Conservation (phyloP, 2,329 filamentous ascomycete species). For the Pyrenochaeta sp. region DNA sequence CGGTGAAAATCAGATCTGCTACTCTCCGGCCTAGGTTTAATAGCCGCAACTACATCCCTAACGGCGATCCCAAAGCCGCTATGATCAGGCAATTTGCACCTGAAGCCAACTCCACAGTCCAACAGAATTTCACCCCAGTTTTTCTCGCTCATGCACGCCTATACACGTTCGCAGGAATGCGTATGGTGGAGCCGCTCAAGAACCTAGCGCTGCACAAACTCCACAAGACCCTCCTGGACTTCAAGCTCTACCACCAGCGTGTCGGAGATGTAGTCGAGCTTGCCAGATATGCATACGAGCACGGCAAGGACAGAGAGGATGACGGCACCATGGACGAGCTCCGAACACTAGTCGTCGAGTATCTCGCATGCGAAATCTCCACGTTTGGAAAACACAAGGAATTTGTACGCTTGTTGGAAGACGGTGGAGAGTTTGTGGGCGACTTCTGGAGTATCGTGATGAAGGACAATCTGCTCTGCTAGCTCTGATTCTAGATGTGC, state of each 20-base stretch:
- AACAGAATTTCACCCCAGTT: conserved; percentile 28
- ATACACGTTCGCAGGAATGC: conserved; percentile 36
- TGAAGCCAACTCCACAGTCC: neutral
- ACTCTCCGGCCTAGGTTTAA: neutral
- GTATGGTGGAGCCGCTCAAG: conserved; percentile 31
- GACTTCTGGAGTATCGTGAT: conserved; percentile 20
- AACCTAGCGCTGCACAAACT: conserved; percentile 35
- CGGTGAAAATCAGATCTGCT: no score
- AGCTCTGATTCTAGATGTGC: no score
- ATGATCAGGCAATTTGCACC: conserved; percentile 7
- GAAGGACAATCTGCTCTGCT: neutral
- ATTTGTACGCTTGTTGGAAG: conserved; percentile 30
- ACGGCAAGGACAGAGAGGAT: conserved; percentile 16
- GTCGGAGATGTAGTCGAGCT: conserved; percentile 34
- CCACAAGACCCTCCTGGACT: conserved; percentile 33
- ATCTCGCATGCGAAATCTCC: conserved; percentile 30
- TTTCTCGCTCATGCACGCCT: conserved; percentile 42
- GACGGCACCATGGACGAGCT: conserved; percentile 28
- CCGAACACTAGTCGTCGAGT: conserved; percentile 31
- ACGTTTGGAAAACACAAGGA: conserved; percentile 21
- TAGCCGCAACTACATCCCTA: neutral
- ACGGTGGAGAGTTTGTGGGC: conserved; percentile 35
- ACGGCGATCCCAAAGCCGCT: neutral
- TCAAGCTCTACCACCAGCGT: conserved; percentile 29
- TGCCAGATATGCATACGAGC: conserved; percentile 31